Evolutionary conservation across 352 stramenopile species (phyloP), one percentile per base, ranked within the genome.

Genomic region (Pythium guiyangense): DNA sequence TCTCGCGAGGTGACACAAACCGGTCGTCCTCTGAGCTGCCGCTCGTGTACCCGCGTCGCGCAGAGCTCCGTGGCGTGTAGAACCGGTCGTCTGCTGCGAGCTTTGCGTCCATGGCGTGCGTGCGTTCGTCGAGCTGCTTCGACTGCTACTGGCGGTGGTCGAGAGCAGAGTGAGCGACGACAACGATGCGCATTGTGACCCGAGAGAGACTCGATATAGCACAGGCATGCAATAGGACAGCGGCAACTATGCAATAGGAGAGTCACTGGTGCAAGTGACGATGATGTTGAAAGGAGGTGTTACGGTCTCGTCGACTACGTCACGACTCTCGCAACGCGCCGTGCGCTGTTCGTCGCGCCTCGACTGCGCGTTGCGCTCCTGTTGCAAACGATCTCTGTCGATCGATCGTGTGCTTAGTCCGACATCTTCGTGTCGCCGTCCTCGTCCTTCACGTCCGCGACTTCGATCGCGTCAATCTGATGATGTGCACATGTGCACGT

Each of bases 391-490:
- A 12, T 52, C 17, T 44, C 22, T 18, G 17, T 22, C 42, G 18
- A 27, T 47, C 42, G n/a, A 47, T 6, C 42, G 42, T 4, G 17
- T 12, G 39, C 59, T 77, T 91, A 88, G 74, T 91, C 80, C 54
- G 82, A 80, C 83, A 93, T 93, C 69, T 87, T 87, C 50, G 77
- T 73, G 56, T 92, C 84, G 18, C 77, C 78, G 44, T 91, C 76
- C 48, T 92, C 84, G 52, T 94, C 79, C 67, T 88, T 90, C 42
- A 85, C 76, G 65, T 92, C 85, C 37, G 85, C 80, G 47, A 94
- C 83, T 69, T 94, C 85, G 18, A 92, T 79, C 20, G 85, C 83
- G 59, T 94, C 85, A 73, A 94, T 92, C 84, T 94, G 54, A 11
- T 62, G 39, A 44, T 20, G 14, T 52, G 40, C 3, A 61, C 39